A percentile compares a stretch with the other conserved stretches of the same genome.
These are phyloP conservation scores for Backusella westeae DNA, from an alignment of 192 early-diverging fungal genomes.

Conservation along the genomic window DNA sequence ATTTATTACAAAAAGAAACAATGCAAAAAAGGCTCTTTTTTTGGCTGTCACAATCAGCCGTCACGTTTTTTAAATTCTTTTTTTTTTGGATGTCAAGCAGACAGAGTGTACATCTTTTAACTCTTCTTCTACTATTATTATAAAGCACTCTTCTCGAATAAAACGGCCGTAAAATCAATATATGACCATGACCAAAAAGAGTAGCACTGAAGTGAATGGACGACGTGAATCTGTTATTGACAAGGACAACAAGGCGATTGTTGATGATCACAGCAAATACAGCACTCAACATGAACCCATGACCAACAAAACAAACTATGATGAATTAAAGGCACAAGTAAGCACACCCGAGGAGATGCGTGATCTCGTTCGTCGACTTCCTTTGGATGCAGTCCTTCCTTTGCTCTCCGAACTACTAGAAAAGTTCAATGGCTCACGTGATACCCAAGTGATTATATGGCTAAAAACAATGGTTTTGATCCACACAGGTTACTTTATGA, in stretches of 20 bases:
- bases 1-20: no score
- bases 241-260: not conserved
- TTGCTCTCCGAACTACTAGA: slow-evolving; percentile 44
- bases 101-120: not conserved
- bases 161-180: not conserved
- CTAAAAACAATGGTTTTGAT: slow-evolving; percentile 46
- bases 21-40: no score
- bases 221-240: not conserved
- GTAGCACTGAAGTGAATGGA: not conserved
- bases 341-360: slow-evolving; percentile 25
- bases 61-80: not conserved
- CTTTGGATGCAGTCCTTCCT: slow-evolving; percentile 44
- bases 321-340: not conserved
- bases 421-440: slow-evolving; percentile 46
- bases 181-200: not conserved
- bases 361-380: slow-evolving; percentile 48
- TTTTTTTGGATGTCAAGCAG: not conserved
- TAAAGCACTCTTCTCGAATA: no score
- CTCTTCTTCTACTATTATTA: not conserved
- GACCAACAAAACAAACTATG: not conserved
- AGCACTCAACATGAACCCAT: not conserved
- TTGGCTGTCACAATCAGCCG: not conserved
- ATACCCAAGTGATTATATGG: slow-evolving; percentile 43
- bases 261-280: not conserved
- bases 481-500: slow-evolving; percentile 56